Evolutionary conservation across 768 basidiomycete genomes (phyloP).

Genomic region (Phylloporus sp.): DNA sequence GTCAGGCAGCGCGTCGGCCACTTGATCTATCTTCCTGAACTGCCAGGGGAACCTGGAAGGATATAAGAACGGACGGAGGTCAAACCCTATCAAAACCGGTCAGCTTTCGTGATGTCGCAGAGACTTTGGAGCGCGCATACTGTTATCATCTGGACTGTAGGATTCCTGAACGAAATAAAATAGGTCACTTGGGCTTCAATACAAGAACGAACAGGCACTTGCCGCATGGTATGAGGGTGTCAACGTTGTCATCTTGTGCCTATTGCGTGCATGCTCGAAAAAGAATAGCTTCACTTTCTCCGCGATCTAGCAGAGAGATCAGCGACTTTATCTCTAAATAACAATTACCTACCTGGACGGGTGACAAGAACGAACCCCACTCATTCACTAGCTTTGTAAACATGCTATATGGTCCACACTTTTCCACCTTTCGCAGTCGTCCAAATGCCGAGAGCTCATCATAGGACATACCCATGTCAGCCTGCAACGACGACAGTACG

Average conservation of each 20-base stretch:
- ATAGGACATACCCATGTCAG: slow-evolving; percentile 99
- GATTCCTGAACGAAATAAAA: slow-evolving; percentile 60
- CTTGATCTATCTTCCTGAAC: slow-evolving; percentile 90
- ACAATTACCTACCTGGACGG: slow-evolving; percentile 55
- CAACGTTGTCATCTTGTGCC: slow-evolving; percentile 98
- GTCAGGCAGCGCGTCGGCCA: slow-evolving; percentile 74
- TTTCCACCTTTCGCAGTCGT: slow-evolving; percentile 90
- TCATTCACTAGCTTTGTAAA: slow-evolving; percentile 93
- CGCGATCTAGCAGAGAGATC: slow-evolving; percentile 54
- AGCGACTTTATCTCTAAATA: neutral
- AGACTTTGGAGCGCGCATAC: slow-evolving; percentile 43
- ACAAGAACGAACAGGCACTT: slow-evolving; percentile 29
- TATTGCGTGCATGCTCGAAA: slow-evolving; percentile 92
- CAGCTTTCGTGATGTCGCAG: neutral
- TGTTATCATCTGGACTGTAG: slow-evolving; percentile 95
- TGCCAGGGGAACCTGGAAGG: slow-evolving; percentile 95
- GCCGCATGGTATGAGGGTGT: slow-evolving; percentile 94
- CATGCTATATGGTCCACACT: slow-evolving; percentile 96
- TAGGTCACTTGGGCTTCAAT: neutral
- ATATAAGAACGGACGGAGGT: slow-evolving; percentile 94
- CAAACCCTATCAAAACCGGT: slow-evolving; percentile 61
- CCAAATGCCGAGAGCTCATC: slow-evolving; percentile 94
- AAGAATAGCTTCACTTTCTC: slow-evolving; percentile 97
- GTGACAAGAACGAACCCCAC: slow-evolving; percentile 86
- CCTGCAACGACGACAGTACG: slow-evolving; percentile 41